A percentile compares a stretch with the other conserved stretches of the same genome.
phyloP scores from a whole-genome alignment of 805 yeast genomes.

The Vanderwaltozyma yarrowii region DNA sequence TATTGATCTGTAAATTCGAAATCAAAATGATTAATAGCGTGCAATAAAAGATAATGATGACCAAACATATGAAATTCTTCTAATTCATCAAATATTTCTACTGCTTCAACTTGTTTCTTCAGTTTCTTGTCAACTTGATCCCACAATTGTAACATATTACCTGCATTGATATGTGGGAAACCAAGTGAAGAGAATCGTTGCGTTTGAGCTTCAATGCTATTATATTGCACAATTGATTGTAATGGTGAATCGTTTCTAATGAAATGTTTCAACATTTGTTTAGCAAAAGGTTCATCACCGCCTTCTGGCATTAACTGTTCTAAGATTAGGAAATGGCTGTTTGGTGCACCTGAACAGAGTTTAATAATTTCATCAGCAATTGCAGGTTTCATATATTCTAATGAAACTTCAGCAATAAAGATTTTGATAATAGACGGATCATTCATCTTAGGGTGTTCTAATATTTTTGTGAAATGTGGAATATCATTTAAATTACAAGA shows the following conservation, averaged over 20 bases:
- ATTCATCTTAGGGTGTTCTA: constrained; percentile 4
- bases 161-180: constrained; percentile 38
- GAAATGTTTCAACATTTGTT: constrained; percentile 67
- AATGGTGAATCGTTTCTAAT: constrained; percentile 55
- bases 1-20: constrained; percentile 7
- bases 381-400: constrained; percentile 66
- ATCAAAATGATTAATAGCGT: constrained; percentile 39
- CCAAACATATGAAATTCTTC: constrained; percentile 70
- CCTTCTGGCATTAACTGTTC: constrained; percentile 70
- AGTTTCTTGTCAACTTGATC: constrained; percentile 31
- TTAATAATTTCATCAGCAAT: constrained; percentile 53
- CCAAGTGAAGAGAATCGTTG: constrained; percentile 40
- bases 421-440: constrained; percentile 35
- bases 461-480: constrained; percentile 27
- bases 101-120: constrained; percentile 33
- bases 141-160: constrained; percentile 56
- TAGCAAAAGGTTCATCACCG: constrained; percentile 52
- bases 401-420: constrained; percentile 73
- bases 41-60: constrained; percentile 63
- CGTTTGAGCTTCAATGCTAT: constrained; percentile 39
- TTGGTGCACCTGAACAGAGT: constrained; percentile 34
- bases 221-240: constrained; percentile 51
- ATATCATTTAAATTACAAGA: constrained; percentile 58
- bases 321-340: constrained; percentile 51
- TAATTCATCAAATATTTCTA: constrained; percentile 75